phyloP scores from a whole-genome alignment of 495 filamentous ascomycete genomes.

The Beverwykella pulmonaria region DNA sequence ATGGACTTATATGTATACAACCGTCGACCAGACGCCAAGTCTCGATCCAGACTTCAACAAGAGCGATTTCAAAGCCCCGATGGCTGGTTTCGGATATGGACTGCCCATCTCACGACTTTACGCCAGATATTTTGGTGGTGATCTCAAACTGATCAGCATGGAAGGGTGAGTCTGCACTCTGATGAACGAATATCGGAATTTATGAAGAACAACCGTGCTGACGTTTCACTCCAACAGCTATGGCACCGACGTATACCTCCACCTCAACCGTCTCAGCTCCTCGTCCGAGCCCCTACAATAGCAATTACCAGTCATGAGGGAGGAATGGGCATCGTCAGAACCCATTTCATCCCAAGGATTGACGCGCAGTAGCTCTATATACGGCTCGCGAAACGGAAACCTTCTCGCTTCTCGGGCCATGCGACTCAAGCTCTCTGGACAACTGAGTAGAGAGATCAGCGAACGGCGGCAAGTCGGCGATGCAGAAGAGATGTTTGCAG shows the following conservation, averaged over 20 bases:
- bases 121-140: conserved; percentile 94
- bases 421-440: conserved; percentile 59
- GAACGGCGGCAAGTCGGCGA: conserved; percentile 88
- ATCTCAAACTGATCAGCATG: conserved; percentile 98
- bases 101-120: conserved; percentile 91
- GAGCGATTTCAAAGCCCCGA: conserved; percentile 98
- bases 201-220: conserved; percentile 5
- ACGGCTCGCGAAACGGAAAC: conserved; percentile 4
- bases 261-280: conserved; percentile 91
- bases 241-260: conserved; percentile 97
- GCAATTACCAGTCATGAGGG: conserved; percentile 97
- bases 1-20: conserved; percentile 99
- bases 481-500: conserved; percentile 64
- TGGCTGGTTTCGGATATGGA: conserved; percentile 98
- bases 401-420: conserved; percentile 48
- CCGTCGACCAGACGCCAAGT: conserved; percentile 91
- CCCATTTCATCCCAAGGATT: conserved; percentile 70
- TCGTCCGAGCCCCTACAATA: conserved; percentile 97
- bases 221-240: conserved; percentile 63
- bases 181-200: not conserved
- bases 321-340: conserved; percentile 54
- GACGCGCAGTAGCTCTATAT: conserved; percentile 53
- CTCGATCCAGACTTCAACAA: conserved; percentile 98
- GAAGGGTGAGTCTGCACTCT: conserved; percentile 75
- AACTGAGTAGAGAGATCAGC: conserved; percentile 68